Evolutionary conservation across 139 green algal species (phyloP).

Genomic region (Haematococcus lacustris): DNA sequence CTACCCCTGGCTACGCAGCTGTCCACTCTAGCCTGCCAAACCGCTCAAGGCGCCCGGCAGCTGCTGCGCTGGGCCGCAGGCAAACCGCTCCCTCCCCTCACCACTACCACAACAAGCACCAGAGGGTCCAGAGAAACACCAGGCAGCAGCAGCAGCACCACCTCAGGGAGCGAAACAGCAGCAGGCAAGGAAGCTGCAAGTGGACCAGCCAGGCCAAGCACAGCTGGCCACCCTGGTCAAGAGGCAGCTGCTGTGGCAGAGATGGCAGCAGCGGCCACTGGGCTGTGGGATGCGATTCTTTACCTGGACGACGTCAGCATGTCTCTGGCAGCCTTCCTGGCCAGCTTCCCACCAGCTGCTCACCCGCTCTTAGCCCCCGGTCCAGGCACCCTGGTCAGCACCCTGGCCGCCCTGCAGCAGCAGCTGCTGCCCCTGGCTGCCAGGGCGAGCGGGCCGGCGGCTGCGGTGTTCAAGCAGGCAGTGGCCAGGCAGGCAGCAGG

Average conservation of each 20-base stretch:
- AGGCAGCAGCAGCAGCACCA: constrained; percentile 34
- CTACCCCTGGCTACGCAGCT: constrained; percentile 29
- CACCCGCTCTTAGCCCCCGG: constrained; percentile 9
- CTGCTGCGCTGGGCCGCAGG: too few relatives aligned
- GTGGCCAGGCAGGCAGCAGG: too few relatives aligned
- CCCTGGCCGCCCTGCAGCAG: constrained; percentile 37
- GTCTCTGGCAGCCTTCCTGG: constrained; percentile 54
- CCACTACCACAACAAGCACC: too few relatives aligned
- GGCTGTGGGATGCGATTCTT: constrained; percentile 41
- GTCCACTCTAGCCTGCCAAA: too few relatives aligned
- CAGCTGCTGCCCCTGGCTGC: constrained; percentile 30
- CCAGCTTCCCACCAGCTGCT: constrained; percentile 28
- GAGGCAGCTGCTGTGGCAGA: too few relatives aligned
- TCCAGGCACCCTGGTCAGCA: constrained; percentile 20
- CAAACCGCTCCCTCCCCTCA: too few relatives aligned
- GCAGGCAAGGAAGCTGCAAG: background rate
- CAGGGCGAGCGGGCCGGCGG: too few relatives aligned
- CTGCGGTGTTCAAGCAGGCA: too few relatives aligned
- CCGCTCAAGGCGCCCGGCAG: too few relatives aligned
- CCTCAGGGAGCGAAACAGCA: constrained; percentile 6
- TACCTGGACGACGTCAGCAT: constrained; percentile 62
- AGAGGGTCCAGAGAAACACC: constrained; percentile 68
- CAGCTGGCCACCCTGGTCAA: constrained; percentile 24
- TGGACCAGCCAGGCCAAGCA: constrained; percentile 1
- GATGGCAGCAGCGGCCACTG: background rate